A percentile compares a stretch with the other conserved stretches of the same genome.
Conservation (phyloP, 345 rosid genomes). For the Acer saccharum region DNA sequence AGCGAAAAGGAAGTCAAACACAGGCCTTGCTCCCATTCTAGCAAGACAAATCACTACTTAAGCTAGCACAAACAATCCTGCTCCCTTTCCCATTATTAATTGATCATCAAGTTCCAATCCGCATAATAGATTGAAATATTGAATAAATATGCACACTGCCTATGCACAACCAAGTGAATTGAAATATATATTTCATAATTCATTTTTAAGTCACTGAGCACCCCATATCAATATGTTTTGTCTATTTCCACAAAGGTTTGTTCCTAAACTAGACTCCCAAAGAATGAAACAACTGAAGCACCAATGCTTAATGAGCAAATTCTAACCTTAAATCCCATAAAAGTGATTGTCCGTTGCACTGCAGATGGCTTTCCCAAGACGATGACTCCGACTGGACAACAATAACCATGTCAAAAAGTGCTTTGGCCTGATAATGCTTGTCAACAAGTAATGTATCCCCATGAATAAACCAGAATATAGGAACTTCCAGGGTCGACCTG, state of each 20-base stretch:
- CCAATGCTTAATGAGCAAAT: slow-evolving; percentile 1
- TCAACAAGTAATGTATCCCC: slow-evolving; percentile 85
- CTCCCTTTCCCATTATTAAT: neutral
- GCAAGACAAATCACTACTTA: slow-evolving; percentile 1
- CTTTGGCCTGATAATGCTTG: slow-evolving; percentile 94
- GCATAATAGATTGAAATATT: neutral
- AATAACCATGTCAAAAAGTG: slow-evolving; percentile 91
- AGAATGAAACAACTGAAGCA: slow-evolving; percentile 8
- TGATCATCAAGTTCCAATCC: neutral
- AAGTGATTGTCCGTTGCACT: slow-evolving; percentile 91
- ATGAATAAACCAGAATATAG: slow-evolving; percentile 93
- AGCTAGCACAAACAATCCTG: neutral
- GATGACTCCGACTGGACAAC: slow-evolving; percentile 92
- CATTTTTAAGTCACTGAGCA: neutral
- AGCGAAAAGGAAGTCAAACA: neutral
- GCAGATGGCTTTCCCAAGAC: slow-evolving; percentile 97
- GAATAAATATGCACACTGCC: neutral
- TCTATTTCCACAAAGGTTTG: slow-evolving; percentile 1
- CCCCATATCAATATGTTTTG: neutral
- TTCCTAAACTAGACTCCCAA: slow-evolving; percentile 10
- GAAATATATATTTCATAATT: slow-evolving; percentile 6
- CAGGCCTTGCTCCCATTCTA: neutral
- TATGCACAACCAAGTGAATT: neutral
- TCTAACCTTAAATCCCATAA: slow-evolving; percentile 90
- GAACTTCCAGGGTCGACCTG: slow-evolving; percentile 95